These are phyloP conservation scores for Millerozyma miso DNA, from an alignment of 805 yeast genomes.

Conservation along the genomic window DNA sequence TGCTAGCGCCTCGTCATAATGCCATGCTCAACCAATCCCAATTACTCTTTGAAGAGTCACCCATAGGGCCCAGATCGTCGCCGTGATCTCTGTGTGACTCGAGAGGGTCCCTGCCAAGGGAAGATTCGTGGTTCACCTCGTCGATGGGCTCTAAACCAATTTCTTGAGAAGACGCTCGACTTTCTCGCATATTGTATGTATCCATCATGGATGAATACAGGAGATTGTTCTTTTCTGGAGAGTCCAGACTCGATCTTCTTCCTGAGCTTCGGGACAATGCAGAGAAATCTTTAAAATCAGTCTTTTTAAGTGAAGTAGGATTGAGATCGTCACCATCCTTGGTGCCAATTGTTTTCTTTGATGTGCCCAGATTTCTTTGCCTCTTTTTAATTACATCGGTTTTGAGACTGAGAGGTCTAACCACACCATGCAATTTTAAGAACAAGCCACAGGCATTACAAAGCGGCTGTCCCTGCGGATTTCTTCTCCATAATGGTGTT, in stretches of 20 bases:
- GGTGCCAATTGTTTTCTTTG: slow-evolving; percentile 22
- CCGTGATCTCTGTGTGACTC: background rate
- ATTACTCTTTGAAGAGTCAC: slow-evolving; percentile 10
- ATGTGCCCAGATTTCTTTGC: slow-evolving; percentile 48
- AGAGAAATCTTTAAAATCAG: background rate
- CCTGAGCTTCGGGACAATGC: background rate
- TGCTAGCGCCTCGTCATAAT: slow-evolving; percentile 6
- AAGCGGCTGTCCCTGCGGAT: slow-evolving; percentile 85
- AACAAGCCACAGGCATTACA: slow-evolving; percentile 97
- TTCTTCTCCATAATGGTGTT: slow-evolving; percentile 93
- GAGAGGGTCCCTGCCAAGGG: background rate
- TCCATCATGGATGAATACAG: background rate
- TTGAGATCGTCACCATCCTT: slow-evolving; percentile 48
- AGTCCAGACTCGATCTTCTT: background rate
- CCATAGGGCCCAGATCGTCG: background rate
- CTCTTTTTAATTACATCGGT: slow-evolving; percentile 92
- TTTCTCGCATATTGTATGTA: background rate
- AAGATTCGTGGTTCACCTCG: slow-evolving; percentile 5
- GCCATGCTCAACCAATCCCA: slow-evolving; percentile 31
- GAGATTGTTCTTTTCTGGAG: background rate
- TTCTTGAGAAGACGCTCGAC: background rate
- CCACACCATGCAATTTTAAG: slow-evolving; percentile 90
- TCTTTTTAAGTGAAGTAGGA: slow-evolving; percentile 36
- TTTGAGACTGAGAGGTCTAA: slow-evolving; percentile 83
- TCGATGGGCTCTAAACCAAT: slow-evolving; percentile 5